phyloP scores from a whole-genome alignment of 2,329 filamentous ascomycete species.

The Diaporthe nobilis region DNA sequence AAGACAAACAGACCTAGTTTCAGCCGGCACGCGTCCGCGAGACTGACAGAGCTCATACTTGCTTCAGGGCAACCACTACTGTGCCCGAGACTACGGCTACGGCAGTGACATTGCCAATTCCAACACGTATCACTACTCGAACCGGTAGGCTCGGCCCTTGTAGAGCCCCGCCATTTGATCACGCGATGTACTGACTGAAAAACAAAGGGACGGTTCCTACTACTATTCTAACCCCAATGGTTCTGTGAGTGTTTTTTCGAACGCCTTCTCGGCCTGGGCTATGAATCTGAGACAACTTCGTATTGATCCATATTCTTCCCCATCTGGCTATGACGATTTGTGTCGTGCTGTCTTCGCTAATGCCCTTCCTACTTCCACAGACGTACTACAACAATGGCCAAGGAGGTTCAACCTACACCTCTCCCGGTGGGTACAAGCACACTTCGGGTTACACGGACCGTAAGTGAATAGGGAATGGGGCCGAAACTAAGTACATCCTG shows the following conservation, averaged over 20 bases:
- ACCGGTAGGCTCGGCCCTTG: constrained; percentile 59
- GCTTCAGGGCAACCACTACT: constrained; percentile 76
- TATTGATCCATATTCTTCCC: background rate
- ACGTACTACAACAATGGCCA: constrained; percentile 76
- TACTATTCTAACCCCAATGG: constrained; percentile 80
- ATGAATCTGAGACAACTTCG: too few species aligned
- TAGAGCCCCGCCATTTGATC: background rate
- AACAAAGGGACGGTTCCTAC: constrained; percentile 72
- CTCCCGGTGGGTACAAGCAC: constrained; percentile 60
- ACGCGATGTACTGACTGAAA: background rate
- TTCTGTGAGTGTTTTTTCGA: constrained; percentile 52
- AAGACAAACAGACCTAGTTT: background rate
- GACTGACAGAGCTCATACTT: background rate
- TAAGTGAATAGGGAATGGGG: background rate
- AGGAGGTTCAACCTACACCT: constrained; percentile 73
- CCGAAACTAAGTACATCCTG: background rate
- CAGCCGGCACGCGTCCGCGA: background rate
- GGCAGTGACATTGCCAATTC: constrained; percentile 44
- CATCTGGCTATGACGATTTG: background rate
- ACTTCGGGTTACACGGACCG: constrained; percentile 46
- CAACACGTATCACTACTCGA: constrained; percentile 79
- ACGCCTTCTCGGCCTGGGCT: background rate
- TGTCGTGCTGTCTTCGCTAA: background rate
- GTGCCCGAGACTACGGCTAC: constrained; percentile 73
- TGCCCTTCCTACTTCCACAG: background rate